Evolutionary conservation across 177 flowering plant species (phyloP).

Genomic region (Telopea speciosissima): DNA sequence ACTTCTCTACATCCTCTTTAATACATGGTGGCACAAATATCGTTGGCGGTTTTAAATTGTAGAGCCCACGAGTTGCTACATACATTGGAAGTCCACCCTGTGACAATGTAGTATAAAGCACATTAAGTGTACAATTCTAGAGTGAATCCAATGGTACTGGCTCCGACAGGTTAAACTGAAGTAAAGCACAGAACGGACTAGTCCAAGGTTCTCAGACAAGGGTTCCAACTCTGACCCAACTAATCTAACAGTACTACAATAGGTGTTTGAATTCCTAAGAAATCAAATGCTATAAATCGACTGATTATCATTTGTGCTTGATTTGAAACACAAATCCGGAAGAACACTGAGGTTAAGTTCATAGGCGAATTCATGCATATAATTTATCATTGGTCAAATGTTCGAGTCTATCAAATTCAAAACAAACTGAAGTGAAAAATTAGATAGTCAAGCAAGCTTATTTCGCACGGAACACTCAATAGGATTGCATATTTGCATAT

Average conservation of each 20-base stretch:
- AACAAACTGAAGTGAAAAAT: not conserved
- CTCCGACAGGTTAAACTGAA: not conserved
- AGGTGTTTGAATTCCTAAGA: no score
- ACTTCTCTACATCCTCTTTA: constrained; percentile 84
- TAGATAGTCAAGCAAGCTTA: not conserved
- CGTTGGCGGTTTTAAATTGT: constrained; percentile 84
- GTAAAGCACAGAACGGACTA: not conserved
- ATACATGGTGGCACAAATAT: constrained; percentile 89
- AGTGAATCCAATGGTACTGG: not conserved
- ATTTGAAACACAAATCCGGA: no score
- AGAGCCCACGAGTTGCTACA: constrained; percentile 92
- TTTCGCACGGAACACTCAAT: not conserved
- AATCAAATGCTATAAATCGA: no score
- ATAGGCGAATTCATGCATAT: not conserved
- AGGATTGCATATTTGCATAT: not conserved
- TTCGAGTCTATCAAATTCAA: not conserved
- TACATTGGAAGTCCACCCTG: constrained; percentile 99
- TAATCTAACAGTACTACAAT: no score
- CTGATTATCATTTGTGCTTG: no score
- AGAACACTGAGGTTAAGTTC: not conserved
- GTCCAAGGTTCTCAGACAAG: not conserved
- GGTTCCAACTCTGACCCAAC: not conserved
- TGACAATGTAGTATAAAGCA: constrained; percentile 11
- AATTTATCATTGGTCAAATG: not conserved
- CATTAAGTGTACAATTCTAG: not conserved